phyloP scores from a whole-genome alignment of 176 grass and related monocot species.

The Lolium perenne region DNA sequence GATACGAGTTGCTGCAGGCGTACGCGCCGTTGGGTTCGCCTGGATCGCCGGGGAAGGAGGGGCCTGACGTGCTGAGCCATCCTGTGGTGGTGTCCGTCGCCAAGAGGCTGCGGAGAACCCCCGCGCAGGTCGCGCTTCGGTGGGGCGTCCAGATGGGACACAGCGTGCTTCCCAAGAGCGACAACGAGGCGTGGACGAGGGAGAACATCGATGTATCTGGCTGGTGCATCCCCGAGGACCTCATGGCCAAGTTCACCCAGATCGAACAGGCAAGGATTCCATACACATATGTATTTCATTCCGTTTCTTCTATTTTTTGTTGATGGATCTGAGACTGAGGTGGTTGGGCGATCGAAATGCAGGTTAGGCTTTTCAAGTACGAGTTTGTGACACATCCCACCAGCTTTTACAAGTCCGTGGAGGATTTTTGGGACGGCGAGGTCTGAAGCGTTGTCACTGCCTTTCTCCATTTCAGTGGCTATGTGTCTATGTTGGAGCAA shows the following conservation, averaged over 20 bases:
- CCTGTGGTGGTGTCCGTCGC: conserved; percentile 33
- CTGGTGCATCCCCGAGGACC: conserved; percentile 51
- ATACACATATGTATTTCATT: not conserved
- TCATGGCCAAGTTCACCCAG: conserved; percentile 35
- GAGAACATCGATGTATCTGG: conserved; percentile 50
- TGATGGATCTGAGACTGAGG: not conserved
- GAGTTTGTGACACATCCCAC: conserved; percentile 37
- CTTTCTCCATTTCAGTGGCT: not conserved
- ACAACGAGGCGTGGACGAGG: conserved; percentile 43
- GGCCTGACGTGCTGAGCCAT: conserved; percentile 40
- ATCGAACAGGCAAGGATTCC: conserved; percentile 39
- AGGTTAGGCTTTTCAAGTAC: conserved; percentile 47
- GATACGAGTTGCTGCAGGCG: conserved; percentile 24
- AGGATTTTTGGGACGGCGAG: conserved; percentile 55
- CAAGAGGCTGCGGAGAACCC: conserved; percentile 41
- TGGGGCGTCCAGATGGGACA: conserved; percentile 60
- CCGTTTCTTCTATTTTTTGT: not conserved
- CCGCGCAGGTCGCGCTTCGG: conserved; percentile 43
- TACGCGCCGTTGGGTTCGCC: conserved; percentile 57
- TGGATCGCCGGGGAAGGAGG: conserved; percentile 41
- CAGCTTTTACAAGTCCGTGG: conserved; percentile 52
- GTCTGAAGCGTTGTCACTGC: conserved; percentile 4
- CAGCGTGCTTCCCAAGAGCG: conserved; percentile 58
- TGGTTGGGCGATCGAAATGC: not conserved
- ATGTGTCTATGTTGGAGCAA: too few relatives aligned